Evolutionary conservation across 2,329 filamentous ascomycete genomes (phyloP).

Genomic region (Neophaeococcomyces aloes): DNA sequence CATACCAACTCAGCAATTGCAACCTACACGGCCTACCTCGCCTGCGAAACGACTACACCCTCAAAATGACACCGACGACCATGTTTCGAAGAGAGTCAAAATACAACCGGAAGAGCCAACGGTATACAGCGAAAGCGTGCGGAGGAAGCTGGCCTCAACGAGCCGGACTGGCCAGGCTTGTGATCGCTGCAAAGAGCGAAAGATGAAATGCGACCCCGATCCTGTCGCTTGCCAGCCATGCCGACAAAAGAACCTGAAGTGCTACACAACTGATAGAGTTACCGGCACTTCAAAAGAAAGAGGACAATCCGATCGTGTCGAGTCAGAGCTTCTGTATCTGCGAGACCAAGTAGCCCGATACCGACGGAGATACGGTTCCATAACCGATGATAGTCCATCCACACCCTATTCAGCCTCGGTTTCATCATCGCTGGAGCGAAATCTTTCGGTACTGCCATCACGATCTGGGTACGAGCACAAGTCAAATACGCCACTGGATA

Average conservation of each 20-base stretch:
- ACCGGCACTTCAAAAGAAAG: conserved; percentile 68
- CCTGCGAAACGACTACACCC: conserved; percentile 11
- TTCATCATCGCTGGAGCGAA: neutral
- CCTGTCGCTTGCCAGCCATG: conserved; percentile 76
- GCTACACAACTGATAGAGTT: conserved; percentile 77
- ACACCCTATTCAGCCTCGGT: conserved; percentile 2
- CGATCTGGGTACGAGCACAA: neutral
- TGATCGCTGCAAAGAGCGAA: conserved; percentile 79
- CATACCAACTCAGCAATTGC: neutral
- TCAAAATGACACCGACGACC: conserved; percentile 12
- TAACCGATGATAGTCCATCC: conserved; percentile 7
- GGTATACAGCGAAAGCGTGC: conserved; percentile 35
- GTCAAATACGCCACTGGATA: neutral
- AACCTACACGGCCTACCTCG: neutral
- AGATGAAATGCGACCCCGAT: conserved; percentile 76
- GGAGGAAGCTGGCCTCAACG: conserved; percentile 43
- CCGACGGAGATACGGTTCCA: conserved; percentile 43
- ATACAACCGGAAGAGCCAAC: conserved; percentile 20
- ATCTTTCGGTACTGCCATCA: neutral
- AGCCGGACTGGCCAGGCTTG: conserved; percentile 71
- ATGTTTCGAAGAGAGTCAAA: conserved; percentile 21
- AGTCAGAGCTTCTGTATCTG: conserved; percentile 60
- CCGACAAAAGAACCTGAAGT: conserved; percentile 62
- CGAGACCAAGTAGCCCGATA: conserved; percentile 57
- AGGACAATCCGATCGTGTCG: conserved; percentile 67